phyloP scores from a whole-genome alignment of 768 basidiomycete species.

The Fomitopsis serialis region DNA sequence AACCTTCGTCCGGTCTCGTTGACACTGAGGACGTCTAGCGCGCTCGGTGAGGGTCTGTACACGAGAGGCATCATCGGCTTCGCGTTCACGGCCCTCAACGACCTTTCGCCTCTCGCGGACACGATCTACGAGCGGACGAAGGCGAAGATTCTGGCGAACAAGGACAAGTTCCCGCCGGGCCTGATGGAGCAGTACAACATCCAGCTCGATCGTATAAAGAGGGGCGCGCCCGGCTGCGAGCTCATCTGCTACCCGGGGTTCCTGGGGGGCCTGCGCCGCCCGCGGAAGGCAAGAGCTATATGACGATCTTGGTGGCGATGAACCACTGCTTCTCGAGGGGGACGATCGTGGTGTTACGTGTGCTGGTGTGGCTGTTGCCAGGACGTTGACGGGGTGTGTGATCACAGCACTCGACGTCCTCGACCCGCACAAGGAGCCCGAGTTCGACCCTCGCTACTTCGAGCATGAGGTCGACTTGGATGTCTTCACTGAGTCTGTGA shows the following conservation, averaged over 20 bases:
- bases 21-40: conserved; percentile 11
- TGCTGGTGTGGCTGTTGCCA: too few species aligned
- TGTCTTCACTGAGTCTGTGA: conserved; percentile 23
- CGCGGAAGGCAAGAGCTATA: conserved; percentile 36
- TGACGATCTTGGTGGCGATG: conserved; percentile 30
- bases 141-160: conserved; percentile 18
- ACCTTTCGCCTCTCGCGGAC: conserved; percentile 16
- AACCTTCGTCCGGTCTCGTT: background rate
- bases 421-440: conserved; percentile 23
- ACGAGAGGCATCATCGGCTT: conserved; percentile 23
- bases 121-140: conserved; percentile 20
- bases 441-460: conserved; percentile 28
- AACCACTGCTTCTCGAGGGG: conserved; percentile 46
- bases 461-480: conserved; percentile 28
- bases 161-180: conserved; percentile 24
- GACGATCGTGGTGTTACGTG: conserved; percentile 36
- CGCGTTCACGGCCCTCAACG: conserved; percentile 15
- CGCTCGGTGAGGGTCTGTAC: conserved; percentile 20
- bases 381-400: too few species aligned
- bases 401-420: conserved; percentile 25
- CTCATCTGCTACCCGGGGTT: conserved; percentile 26
- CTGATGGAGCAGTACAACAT: conserved; percentile 36
- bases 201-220: conserved; percentile 28
- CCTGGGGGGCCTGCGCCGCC: conserved; percentile 23
- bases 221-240: conserved; percentile 25